A percentile compares a stretch with the other conserved stretches of the same genome.
Conservation (phyloP, 305 asterid genomes). For the Solanum chacoense region DNA sequence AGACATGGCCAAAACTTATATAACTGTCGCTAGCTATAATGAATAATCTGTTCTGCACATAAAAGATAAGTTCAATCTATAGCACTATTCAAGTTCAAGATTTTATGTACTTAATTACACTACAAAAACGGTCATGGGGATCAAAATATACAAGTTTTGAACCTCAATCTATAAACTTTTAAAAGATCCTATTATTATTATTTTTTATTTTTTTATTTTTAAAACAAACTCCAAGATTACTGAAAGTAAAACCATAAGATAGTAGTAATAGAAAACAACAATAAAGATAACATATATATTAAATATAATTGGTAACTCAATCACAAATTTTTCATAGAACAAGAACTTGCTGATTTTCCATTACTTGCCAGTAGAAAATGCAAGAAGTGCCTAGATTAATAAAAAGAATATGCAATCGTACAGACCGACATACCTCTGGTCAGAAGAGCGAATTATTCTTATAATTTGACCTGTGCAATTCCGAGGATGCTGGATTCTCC, state of each 20-base stretch:
- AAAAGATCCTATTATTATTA: not conserved
- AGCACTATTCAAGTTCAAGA: not conserved
- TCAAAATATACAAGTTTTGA: not conserved
- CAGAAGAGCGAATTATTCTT: slow-evolving; percentile 34
- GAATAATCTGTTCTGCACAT: not conserved
- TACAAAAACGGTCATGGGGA: not conserved
- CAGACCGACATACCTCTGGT: slow-evolving; percentile 37
- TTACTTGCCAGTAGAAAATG: not conserved
- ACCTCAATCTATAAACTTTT: not conserved
- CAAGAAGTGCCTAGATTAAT: not conserved
- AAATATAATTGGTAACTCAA: not conserved
- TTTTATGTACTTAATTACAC: not conserved
- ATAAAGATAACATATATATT: not conserved
- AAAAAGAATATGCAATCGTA: not conserved
- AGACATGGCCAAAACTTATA: not conserved
- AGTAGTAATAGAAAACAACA: not conserved
- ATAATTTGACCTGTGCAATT: slow-evolving; percentile 69
- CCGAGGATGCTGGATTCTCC: slow-evolving; percentile 26
- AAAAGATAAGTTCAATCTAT: not conserved
- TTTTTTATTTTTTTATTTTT: no score
- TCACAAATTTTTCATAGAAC: not conserved
- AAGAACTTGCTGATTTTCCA: not conserved
- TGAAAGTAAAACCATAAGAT: not conserved
- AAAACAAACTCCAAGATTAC: not conserved
- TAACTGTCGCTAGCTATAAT: not conserved